Percentiles rank a stretch among this genome's conserved stretches.
Conservation (phyloP, 2,329 filamentous ascomycete genomes). For the Cordyceps fumosorosea region DNA sequence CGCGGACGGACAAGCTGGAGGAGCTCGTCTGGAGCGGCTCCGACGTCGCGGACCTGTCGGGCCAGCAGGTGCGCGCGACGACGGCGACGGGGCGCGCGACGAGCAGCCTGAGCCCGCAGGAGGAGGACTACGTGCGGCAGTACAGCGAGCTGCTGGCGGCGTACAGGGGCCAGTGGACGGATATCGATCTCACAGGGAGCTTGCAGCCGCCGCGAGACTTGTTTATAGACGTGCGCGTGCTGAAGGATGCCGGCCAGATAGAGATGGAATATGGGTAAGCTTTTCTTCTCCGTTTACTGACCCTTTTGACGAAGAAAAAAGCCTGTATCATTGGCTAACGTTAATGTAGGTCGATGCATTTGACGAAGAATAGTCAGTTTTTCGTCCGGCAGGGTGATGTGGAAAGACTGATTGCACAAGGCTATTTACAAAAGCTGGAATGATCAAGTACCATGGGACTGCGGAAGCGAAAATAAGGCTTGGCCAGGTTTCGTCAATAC, state of each 20-base stretch:
- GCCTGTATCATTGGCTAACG: background rate
- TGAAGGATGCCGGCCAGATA: slow-evolving; percentile 96
- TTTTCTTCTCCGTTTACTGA: background rate
- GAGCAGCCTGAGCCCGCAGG: slow-evolving; percentile 85
- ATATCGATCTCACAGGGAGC: slow-evolving; percentile 90
- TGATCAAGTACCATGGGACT: slow-evolving; percentile 40
- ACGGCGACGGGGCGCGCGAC: slow-evolving; percentile 31
- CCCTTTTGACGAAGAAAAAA: too few relatives aligned
- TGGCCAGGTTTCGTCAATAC: background rate
- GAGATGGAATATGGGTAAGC: slow-evolving; percentile 96
- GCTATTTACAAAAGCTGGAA: slow-evolving; percentile 84
- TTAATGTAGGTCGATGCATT: slow-evolving; percentile 68
- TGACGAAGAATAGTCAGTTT: slow-evolving; percentile 98
- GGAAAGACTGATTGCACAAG: slow-evolving; percentile 86
- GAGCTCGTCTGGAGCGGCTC: slow-evolving; percentile 87
- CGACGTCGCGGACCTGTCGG: slow-evolving; percentile 68
- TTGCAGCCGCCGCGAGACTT: slow-evolving; percentile 90
- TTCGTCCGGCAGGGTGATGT: slow-evolving; percentile 95
- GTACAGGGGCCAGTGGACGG: slow-evolving; percentile 97
- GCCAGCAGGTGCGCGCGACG: slow-evolving; percentile 45
- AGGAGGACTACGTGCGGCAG: slow-evolving; percentile 90
- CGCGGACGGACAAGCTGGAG: slow-evolving; percentile 84
- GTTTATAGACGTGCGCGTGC: slow-evolving; percentile 91
- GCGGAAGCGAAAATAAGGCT: background rate
- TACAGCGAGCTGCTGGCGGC: slow-evolving; percentile 90